Evolutionary conservation across 305 asterid genomes (phyloP).

Genomic region (Solanum chacoense): DNA sequence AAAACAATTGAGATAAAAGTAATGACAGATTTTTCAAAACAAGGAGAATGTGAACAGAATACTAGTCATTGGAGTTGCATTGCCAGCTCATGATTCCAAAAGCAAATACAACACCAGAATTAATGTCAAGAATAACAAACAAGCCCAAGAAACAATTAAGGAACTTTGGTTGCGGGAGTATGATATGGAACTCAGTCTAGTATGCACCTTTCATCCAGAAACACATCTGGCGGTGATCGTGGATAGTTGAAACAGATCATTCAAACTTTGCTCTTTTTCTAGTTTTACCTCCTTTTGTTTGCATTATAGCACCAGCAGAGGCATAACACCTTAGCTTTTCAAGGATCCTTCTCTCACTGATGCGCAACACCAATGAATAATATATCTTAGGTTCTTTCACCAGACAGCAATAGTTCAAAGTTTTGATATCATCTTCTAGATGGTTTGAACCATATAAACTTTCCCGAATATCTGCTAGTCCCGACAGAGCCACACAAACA

Average conservation of each 20-base stretch:
- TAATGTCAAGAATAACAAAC: neutral
- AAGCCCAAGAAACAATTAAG: neutral
- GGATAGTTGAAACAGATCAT: neutral
- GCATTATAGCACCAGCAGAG: constrained; percentile 13
- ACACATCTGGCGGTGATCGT: neutral
- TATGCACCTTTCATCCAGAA: neutral
- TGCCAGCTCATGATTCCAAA: neutral
- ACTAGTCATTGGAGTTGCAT: neutral
- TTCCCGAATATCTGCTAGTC: constrained; percentile 70
- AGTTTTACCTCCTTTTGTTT: constrained; percentile 14
- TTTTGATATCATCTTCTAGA: constrained; percentile 45
- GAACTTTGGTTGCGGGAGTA: neutral
- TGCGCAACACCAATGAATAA: constrained; percentile 65
- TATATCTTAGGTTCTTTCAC: constrained; percentile 34
- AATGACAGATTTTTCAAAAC: neutral
- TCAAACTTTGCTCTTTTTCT: neutral
- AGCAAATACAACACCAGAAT: neutral
- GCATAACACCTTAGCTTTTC: constrained; percentile 52
- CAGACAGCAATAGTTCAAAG: constrained; percentile 23
- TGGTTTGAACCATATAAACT: constrained; percentile 44
- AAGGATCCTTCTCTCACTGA: constrained; percentile 72
- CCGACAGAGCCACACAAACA: constrained; percentile 46
- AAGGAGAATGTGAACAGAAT: neutral
- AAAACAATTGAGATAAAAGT: neutral
- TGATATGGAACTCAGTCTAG: neutral